Conservation (phyloP, 495 filamentous ascomycete species). For the Lindgomyces ingoldianus region DNA sequence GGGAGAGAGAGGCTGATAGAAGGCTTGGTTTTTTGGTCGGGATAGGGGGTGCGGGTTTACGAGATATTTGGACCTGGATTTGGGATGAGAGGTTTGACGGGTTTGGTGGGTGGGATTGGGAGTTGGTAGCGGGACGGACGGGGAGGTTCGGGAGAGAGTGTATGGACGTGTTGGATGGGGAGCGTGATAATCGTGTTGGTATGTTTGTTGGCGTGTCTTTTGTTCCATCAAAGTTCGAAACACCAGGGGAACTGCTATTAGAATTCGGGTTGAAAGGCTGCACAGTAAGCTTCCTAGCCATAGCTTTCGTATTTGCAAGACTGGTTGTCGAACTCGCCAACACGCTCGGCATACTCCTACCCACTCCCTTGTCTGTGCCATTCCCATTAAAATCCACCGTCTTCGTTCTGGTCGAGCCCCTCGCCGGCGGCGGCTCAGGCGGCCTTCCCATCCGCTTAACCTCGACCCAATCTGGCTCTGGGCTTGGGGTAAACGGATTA, state of each 20-base stretch:
- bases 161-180: slow-evolving; percentile 9
- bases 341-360: neutral
- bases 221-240: slow-evolving; percentile 18
- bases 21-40: slow-evolving; percentile 43
- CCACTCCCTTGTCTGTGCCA: neutral
- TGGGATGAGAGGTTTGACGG: slow-evolving; percentile 12
- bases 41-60: slow-evolving; percentile 46
- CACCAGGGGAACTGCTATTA: neutral
- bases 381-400: slow-evolving; percentile 20
- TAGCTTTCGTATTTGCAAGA: slow-evolving; percentile 2
- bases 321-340: slow-evolving; percentile 2
- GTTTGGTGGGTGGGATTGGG: slow-evolving; percentile 13
- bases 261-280: slow-evolving; percentile 9
- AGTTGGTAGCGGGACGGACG: neutral
- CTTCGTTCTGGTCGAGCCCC: slow-evolving; percentile 15
- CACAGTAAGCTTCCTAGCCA: slow-evolving; percentile 22
- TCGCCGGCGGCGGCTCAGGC: slow-evolving; percentile 23
- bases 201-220: too few species aligned
- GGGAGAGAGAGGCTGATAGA: slow-evolving; percentile 19
- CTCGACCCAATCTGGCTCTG: slow-evolving; percentile 78
- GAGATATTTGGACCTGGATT: too few species aligned
- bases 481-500: slow-evolving; percentile 74
- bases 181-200: slow-evolving; percentile 8
- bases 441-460: slow-evolving; percentile 39
- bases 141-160: slow-evolving; percentile 22